Percentiles rank a stretch among this genome's conserved stretches.
Conservation (phyloP, 495 filamentous ascomycete genomes). For the Neurospora africana region DNA sequence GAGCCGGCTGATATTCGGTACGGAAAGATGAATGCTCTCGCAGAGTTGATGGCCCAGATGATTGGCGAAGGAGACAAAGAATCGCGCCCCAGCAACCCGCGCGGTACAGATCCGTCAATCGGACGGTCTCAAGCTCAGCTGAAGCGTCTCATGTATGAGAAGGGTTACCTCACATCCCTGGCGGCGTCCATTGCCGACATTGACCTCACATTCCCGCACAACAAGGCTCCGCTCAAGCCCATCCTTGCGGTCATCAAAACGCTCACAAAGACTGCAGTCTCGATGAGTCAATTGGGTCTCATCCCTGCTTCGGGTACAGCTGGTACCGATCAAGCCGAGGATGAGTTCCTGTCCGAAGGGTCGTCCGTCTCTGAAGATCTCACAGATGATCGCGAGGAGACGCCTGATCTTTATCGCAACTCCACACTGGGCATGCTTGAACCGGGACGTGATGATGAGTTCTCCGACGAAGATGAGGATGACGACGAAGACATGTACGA, state of each 20-base stretch:
- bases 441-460: slow-evolving; percentile 66
- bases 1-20: slow-evolving; percentile 85
- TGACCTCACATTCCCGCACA: slow-evolving; percentile 86
- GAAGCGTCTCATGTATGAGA: slow-evolving; percentile 94
- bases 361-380: slow-evolving; percentile 74
- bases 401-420: slow-evolving; percentile 92
- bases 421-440: slow-evolving; percentile 94
- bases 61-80: slow-evolving; percentile 65
- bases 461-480: slow-evolving; percentile 59
- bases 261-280: slow-evolving; percentile 76
- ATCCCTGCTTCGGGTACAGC: slow-evolving; percentile 51
- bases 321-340: slow-evolving; percentile 44
- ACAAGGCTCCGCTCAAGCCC: slow-evolving; percentile 90
- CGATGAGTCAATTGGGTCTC: slow-evolving; percentile 73
- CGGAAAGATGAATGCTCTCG: slow-evolving; percentile 68
- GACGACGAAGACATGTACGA: slow-evolving; percentile 78
- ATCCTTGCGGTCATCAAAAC: slow-evolving; percentile 81
- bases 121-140: slow-evolving; percentile 57
- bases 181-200: slow-evolving; percentile 92
- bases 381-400: slow-evolving; percentile 86
- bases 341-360: slow-evolving; percentile 71
- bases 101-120: slow-evolving; percentile 22
- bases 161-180: slow-evolving; percentile 79
- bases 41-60: slow-evolving; percentile 89
- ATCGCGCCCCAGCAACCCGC: slow-evolving; percentile 26